phyloP scores from a whole-genome alignment of 2,329 filamentous ascomycete species.

The Alternaria sp. region DNA sequence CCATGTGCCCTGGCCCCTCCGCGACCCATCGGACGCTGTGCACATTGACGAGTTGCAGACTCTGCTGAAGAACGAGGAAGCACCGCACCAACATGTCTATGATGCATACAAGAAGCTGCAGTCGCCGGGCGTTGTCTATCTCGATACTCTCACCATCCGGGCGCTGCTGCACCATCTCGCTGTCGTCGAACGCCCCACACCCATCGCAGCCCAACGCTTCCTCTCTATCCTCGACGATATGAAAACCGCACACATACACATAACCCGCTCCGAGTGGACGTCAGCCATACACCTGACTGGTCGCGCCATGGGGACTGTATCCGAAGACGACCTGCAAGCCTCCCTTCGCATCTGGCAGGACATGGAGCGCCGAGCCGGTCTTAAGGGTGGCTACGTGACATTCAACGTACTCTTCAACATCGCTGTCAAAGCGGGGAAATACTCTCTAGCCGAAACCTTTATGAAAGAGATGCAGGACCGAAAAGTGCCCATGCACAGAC shows the following conservation, averaged over 20 bases:
- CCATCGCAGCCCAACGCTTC: conserved; percentile 77
- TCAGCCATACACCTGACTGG: conserved; percentile 81
- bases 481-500: conserved; percentile 74
- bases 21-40: conserved; percentile 42
- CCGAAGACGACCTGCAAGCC: conserved; percentile 68
- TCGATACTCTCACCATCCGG: conserved; percentile 64
- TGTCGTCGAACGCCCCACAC: conserved; percentile 62
- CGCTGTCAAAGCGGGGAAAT: conserved; percentile 86
- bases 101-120: conserved; percentile 62
- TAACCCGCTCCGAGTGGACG: conserved; percentile 80
- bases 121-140: conserved; percentile 61
- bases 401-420: conserved; percentile 94
- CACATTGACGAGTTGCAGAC: conserved; percentile 48
- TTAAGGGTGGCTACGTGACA: conserved; percentile 76
- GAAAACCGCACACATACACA: conserved; percentile 73
- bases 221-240: conserved; percentile 86
- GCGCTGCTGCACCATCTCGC: conserved; percentile 74
- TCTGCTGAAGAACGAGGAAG: conserved; percentile 54
- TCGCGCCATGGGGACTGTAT: conserved; percentile 69
- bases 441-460: conserved; percentile 82
- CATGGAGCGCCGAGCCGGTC: conserved; percentile 79
- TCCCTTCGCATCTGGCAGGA: conserved; percentile 83
- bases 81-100: conserved; percentile 60
- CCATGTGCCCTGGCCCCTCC: conserved; percentile 46
- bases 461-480: conserved; percentile 80